Conservation (phyloP, 352 stramenopile genomes). For the Globisporangium alternatum region DNA sequence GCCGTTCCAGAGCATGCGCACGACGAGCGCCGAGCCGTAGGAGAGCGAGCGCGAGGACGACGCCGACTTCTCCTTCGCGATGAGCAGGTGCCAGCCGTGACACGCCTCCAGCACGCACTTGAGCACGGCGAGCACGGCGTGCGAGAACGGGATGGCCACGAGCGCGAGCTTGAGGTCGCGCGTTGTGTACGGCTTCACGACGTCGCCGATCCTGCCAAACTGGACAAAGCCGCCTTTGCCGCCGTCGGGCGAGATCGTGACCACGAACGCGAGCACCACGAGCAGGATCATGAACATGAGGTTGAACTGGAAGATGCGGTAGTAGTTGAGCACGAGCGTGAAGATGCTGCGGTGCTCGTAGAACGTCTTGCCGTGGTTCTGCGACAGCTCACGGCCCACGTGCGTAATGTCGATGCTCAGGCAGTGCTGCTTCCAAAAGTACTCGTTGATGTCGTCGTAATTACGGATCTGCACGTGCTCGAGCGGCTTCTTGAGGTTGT, state of each 20-base stretch:
- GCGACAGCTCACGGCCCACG: constrained; percentile 46
- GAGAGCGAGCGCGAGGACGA: constrained; percentile 57
- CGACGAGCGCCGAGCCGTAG: constrained; percentile 48
- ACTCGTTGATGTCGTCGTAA: constrained; percentile 84
- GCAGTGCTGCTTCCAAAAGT: constrained; percentile 73
- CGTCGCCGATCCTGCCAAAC: constrained; percentile 49
- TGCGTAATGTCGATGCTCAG: constrained; percentile 45
- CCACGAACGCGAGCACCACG: constrained; percentile 48
- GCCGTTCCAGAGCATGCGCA: constrained; percentile 59
- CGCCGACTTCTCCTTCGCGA: constrained; percentile 40
- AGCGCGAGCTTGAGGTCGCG: constrained; percentile 54
- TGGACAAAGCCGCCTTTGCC: constrained; percentile 53
- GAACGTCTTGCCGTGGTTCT: constrained; percentile 75
- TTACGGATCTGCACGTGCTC: constrained; percentile 80
- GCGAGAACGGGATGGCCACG: constrained; percentile 46
- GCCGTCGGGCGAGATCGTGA: constrained; percentile 55
- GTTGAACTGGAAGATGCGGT: constrained; percentile 84
- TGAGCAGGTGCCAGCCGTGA: constrained; percentile 64
- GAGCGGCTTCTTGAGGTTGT: constrained; percentile 49
- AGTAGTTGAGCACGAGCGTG: constrained; percentile 74
- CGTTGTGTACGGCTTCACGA: constrained; percentile 49
- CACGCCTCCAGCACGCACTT: constrained; percentile 67
- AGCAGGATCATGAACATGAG: constrained; percentile 66
- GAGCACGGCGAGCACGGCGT: constrained; percentile 44
- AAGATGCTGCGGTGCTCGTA: constrained; percentile 75